Evolutionary conservation across 768 basidiomycete species (phyloP).

Genomic region (Termitomyces sp.): DNA sequence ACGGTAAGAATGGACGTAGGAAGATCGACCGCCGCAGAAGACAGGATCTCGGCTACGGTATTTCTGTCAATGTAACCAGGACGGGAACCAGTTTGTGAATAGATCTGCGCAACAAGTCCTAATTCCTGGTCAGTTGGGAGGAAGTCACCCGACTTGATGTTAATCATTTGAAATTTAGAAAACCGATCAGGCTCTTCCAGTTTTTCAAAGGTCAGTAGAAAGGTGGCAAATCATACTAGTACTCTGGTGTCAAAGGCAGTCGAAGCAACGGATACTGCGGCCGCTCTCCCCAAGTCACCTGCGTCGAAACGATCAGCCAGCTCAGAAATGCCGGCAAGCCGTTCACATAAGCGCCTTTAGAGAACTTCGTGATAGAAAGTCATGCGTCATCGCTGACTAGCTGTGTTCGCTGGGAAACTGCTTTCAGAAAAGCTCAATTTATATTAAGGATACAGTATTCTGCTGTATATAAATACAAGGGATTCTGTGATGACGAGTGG

Average conservation of each 20-base stretch:
- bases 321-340: background rate
- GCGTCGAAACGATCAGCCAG: background rate
- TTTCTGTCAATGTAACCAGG: conserved; percentile 27
- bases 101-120: conserved; percentile 22
- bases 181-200: background rate
- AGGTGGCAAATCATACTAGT: background rate
- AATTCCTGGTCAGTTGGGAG: conserved; percentile 23
- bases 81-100: conserved; percentile 16
- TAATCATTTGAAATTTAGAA: background rate
- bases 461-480: background rate
- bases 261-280: background rate
- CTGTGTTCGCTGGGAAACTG: no score
- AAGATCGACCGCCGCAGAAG: conserved; percentile 37
- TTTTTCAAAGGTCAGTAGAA: background rate
- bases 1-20: conserved; percentile 47
- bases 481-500: background rate
- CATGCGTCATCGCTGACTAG: no score
- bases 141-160: background rate
- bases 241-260: background rate
- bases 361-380: background rate
- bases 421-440: no score
- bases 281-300: background rate
- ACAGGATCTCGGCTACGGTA: conserved; percentile 51
- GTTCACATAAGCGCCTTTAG: background rate
- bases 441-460: background rate